Base-by-base conservation (phyloP, 352 stramenopile species). In the Aphanomyces cochlioides region DNA sequence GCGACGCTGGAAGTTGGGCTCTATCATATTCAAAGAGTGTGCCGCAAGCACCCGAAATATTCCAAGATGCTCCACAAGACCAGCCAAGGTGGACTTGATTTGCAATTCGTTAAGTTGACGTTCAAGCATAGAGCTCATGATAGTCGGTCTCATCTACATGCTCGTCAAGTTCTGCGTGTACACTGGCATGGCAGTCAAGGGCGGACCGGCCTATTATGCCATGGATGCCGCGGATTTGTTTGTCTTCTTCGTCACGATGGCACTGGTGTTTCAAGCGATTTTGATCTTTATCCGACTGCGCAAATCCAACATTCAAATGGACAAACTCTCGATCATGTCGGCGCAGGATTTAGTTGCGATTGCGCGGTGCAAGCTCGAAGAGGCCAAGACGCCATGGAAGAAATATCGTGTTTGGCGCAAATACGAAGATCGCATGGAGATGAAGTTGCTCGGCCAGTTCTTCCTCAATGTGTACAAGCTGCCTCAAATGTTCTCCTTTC, bases 401-500 rank as follows among this genome's bases (percentile, higher is more conserved):
- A 69, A 37, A n/a, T 21, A 34, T n/a, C 13, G 19, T 19, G 17
- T 53, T 12, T 58, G 17, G 40, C n/a, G 54, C 37, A 45, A 72
- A 15, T 77, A 70, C 47, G 28, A 71, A 5, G 72, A 79, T 17
- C 47, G 77, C 7, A 67, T 85, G 8, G 38, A 82, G 7, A 73
- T 78, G 34, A 75, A 81, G 48, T 47, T 87, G 4, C 69, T 87
- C 48, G 78, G 81, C 12, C 78, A 84, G 56, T 75, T 84, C 12
- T 88, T 88, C 50, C 73, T 88, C 10, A 61, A 68, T 6, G 73
- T 69, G 5, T 83, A 84, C 50, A 73, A 76, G 6, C 67, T 88
- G 1, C 81, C 81, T 0, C 74, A 88, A 56, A 74, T 88, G 7
- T 72, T 78, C 19, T 84, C 85, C 15, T 92, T 89, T 68, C 79